A percentile compares a stretch with the other conserved stretches of the same genome.
Evolutionary conservation across 2,329 filamentous ascomycete genomes (phyloP).

Genomic region (Davidsoniella neocaledoniae): DNA sequence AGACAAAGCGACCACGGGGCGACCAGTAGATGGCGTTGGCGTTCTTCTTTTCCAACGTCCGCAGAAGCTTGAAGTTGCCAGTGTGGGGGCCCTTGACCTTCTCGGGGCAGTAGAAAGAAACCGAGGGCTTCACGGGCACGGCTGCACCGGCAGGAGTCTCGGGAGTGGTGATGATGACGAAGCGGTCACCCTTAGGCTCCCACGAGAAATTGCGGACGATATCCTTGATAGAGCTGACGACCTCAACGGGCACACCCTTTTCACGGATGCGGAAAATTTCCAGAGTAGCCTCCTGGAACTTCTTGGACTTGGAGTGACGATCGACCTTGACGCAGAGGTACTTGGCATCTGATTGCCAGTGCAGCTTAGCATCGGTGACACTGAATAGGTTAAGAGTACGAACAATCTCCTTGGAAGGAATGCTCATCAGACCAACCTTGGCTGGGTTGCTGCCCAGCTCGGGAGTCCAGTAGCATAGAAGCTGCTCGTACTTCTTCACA

Average conservation of each 20-base stretch:
- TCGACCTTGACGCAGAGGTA: conserved; percentile 99
- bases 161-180: conserved; percentile 89
- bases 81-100: conserved; percentile 67
- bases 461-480: conserved; percentile 97
- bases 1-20: conserved; percentile 83
- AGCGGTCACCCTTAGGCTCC: conserved; percentile 95
- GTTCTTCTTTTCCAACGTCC: conserved; percentile 96
- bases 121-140: conserved; percentile 82
- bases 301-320: conserved; percentile 97
- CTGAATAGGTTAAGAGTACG: conserved; percentile 95
- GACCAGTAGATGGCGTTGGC: conserved; percentile 99
- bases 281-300: conserved; percentile 87
- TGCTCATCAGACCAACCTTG: conserved; percentile 89
- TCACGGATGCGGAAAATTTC: conserved; percentile 96
- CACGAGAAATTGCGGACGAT: conserved; percentile 99
- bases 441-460: conserved; percentile 96
- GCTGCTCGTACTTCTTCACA: conserved; percentile 82
- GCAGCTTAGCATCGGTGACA: conserved; percentile 90
- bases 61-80: conserved; percentile 92
- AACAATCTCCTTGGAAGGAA: conserved; percentile 87
- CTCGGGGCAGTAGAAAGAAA: conserved; percentile 93
- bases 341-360: conserved; percentile 90
- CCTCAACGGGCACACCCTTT: conserved; percentile 96
- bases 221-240: conserved; percentile 94
- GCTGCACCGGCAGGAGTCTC: conserved; percentile 64